Conservation (phyloP, 2,329 filamentous ascomycete genomes). For the Talaromyces sp. region DNA sequence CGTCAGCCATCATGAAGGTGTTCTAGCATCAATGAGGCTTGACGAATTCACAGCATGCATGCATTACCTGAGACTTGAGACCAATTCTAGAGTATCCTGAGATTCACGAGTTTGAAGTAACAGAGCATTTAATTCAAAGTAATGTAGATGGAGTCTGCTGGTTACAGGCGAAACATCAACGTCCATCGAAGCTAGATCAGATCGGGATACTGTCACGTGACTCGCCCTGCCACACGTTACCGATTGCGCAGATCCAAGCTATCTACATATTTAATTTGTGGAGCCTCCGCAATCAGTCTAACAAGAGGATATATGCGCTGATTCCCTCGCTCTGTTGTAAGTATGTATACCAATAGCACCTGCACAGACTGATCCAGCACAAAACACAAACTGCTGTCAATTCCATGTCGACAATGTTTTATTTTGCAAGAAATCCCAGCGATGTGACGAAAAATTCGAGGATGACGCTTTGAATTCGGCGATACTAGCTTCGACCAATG, state of each 20-base stretch:
- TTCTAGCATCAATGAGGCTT: background rate
- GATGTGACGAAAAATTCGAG: background rate
- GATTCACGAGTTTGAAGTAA: too few species aligned
- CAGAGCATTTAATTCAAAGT: background rate
- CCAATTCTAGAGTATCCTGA: too few species aligned
- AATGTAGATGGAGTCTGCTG: background rate
- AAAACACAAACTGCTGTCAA: too few species aligned
- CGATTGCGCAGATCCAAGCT: too few species aligned
- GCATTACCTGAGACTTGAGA: background rate
- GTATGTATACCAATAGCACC: background rate
- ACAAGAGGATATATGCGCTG: too few species aligned
- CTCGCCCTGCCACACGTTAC: background rate
- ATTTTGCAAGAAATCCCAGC: too few species aligned
- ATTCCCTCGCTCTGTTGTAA: too few species aligned
- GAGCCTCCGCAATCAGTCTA: too few species aligned
- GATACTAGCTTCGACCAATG: conserved; percentile 1
- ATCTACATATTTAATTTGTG: too few species aligned
- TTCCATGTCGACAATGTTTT: too few species aligned
- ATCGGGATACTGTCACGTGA: background rate
- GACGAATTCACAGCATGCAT: background rate
- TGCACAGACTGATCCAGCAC: background rate
- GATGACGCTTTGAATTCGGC: conserved; percentile 13
- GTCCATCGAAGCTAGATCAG: background rate
- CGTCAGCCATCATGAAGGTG: conserved; percentile 32
- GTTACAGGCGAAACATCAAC: background rate